Conservation (phyloP, 257 asterid species). For the Solanum acaule region DNA sequence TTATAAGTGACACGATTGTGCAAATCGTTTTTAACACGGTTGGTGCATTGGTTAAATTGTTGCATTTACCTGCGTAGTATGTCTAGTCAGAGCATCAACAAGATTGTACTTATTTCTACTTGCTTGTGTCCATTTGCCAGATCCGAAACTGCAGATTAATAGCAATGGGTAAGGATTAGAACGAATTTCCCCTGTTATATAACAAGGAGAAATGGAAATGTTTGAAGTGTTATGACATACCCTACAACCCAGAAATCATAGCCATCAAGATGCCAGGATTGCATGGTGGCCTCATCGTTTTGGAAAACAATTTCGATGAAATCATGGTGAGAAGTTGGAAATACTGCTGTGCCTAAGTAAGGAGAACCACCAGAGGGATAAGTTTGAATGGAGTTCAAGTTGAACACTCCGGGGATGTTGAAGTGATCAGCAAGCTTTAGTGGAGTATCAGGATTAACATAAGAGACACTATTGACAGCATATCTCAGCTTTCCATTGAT, state of each 20-base stretch:
- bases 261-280: constrained; percentile 94
- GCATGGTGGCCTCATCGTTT: constrained; percentile 53
- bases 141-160: constrained; percentile 48
- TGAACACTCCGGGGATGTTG: constrained; percentile 84
- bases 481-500: constrained; percentile 70
- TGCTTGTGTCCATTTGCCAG: constrained; percentile 61
- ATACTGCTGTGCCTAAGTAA: constrained; percentile 40
- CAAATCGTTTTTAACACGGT: not conserved
- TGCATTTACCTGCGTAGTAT: constrained; percentile 67
- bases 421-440: constrained; percentile 85
- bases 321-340: constrained; percentile 70
- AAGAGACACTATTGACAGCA: constrained; percentile 71
- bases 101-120: constrained; percentile 66
- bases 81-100: constrained; percentile 83
- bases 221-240: constrained; percentile 20
- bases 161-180: constrained; percentile 2
- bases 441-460: constrained; percentile 71
- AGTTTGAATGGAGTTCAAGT: constrained; percentile 44
- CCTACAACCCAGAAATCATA: constrained; percentile 97
- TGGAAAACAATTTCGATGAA: constrained; percentile 74
- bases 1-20: not conserved
- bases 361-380: constrained; percentile 48
- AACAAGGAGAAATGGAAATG: no score
- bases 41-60: not conserved
- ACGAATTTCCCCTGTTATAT: not conserved